A percentile compares a stretch with the other conserved stretches of the same genome.
Conservation (phyloP, 192 early-diverging fungal species). For the Lunasporangiospora selenospora region DNA sequence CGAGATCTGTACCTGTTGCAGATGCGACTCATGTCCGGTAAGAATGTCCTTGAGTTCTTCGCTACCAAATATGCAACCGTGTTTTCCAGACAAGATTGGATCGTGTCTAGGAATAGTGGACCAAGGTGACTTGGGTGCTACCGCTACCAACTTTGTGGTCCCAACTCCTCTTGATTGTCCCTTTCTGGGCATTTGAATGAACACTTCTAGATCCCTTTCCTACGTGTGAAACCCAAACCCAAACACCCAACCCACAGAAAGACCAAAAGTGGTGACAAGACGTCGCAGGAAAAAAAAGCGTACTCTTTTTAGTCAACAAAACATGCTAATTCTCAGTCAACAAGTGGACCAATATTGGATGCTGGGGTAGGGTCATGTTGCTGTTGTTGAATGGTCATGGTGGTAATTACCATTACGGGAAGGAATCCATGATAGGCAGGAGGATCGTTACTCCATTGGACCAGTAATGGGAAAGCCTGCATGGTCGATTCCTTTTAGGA, state of each 20-base stretch:
- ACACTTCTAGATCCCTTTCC: conserved; percentile 37
- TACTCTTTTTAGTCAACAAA: neutral
- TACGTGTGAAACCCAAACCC: too few relatives aligned
- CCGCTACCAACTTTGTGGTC: neutral
- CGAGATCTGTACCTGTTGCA: conserved; percentile 23
- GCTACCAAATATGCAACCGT: conserved; percentile 17
- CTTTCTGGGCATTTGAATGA: conserved; percentile 10
- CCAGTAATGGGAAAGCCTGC: conserved; percentile 40
- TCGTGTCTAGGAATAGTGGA: neutral
- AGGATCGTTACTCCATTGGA: conserved; percentile 30
- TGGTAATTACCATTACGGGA: conserved; percentile 22
- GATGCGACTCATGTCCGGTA: conserved; percentile 18
- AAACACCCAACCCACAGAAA: too few relatives aligned
- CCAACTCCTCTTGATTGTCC: too few relatives aligned
- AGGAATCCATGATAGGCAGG: conserved; percentile 34
- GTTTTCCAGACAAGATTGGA: neutral
- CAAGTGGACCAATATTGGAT: too few relatives aligned
- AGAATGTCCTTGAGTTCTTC: conserved; percentile 32
- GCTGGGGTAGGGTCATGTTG: too few relatives aligned
- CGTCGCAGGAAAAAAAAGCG: neutral
- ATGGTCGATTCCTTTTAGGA: neutral
- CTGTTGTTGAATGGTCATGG: neutral
- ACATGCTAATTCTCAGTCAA: neutral
- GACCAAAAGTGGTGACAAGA: neutral
- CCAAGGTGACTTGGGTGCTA: neutral